Evolutionary conservation across 805 yeast genomes (phyloP).

Genomic region (Candida nanaspora): DNA sequence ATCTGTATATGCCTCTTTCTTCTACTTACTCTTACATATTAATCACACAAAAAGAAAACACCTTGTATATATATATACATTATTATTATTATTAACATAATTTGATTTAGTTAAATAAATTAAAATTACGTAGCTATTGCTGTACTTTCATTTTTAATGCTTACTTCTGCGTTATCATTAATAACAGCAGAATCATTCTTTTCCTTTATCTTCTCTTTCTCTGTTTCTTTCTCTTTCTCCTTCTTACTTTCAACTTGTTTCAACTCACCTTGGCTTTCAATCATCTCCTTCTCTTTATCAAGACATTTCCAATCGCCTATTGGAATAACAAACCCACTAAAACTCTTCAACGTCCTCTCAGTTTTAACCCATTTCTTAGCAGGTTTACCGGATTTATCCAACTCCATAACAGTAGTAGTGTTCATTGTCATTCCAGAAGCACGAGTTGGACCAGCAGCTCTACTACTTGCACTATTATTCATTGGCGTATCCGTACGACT

Average conservation of each 20-base stretch:
- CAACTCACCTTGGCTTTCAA: too few relatives aligned
- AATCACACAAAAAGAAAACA: too few relatives aligned
- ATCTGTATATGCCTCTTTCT: not conserved
- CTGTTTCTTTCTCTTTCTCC: not conserved
- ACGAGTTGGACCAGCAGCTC: constrained; percentile 7
- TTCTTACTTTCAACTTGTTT: not conserved
- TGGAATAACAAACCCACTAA: constrained; percentile 20
- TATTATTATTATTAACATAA: too few relatives aligned
- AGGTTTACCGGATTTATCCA: constrained; percentile 18
- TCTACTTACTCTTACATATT: too few relatives aligned
- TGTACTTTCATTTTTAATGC: too few relatives aligned
- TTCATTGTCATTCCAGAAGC: constrained; percentile 20
- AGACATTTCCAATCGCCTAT: constrained; percentile 15
- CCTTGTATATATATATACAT: too few relatives aligned
- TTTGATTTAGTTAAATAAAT: too few relatives aligned
- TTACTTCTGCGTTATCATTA: too few relatives aligned
- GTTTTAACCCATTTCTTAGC: constrained; percentile 11
- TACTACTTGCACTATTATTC: not conserved
- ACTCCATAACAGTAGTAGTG: constrained; percentile 15
- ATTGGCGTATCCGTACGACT: constrained; percentile 15
- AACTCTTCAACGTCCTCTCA: constrained; percentile 13
- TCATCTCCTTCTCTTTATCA: not conserved
- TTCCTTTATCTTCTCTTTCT: not conserved
- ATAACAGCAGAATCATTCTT: too few relatives aligned
- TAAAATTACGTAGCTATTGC: too few relatives aligned